A percentile compares a stretch with the other conserved stretches of the same genome.
These are phyloP conservation scores for Neophaeococcomyces aloes DNA, from an alignment of 2,329 filamentous ascomycete species.

Conservation along the genomic window DNA sequence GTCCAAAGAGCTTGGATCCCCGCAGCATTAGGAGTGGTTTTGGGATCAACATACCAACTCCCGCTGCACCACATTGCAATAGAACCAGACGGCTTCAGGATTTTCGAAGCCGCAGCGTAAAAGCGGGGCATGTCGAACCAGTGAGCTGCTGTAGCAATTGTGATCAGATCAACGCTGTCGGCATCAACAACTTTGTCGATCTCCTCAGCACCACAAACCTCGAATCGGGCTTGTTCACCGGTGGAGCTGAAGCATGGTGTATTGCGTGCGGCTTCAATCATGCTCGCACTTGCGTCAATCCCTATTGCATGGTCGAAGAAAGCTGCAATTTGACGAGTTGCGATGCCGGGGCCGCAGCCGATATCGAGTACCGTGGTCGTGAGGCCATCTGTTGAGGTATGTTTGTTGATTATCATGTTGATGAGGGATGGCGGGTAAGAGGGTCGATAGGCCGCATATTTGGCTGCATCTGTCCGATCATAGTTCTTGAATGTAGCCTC, in stretches of 20 bases:
- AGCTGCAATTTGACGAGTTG: conserved; percentile 35
- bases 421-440: conserved; percentile 41
- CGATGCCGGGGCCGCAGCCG: conserved; percentile 48
- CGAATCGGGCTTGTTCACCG: conserved; percentile 31
- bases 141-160: conserved; percentile 43
- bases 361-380: conserved; percentile 41
- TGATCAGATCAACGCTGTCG: conserved; percentile 40
- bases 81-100: conserved; percentile 44
- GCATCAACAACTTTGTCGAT: conserved; percentile 30
- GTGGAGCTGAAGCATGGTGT: conserved; percentile 25
- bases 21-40: conserved; percentile 30
- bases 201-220: conserved; percentile 36
- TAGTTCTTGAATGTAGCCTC: conserved; percentile 40
- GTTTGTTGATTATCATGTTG: conserved; percentile 37
- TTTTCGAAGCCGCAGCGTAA: conserved; percentile 37
- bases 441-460: conserved; percentile 35
- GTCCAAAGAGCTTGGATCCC: conserved; percentile 36
- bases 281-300: conserved; percentile 43
- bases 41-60: conserved; percentile 23
- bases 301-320: conserved; percentile 41
- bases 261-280: conserved; percentile 41
- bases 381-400: conserved; percentile 37
- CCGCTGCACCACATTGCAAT: conserved; percentile 42
- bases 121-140: conserved; percentile 49
- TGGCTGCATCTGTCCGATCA: conserved; percentile 33